Percentiles rank a stretch among this genome's conserved stretches.
Evolutionary conservation across 2,329 filamentous ascomycete genomes (phyloP).

Genomic region (Aspergillus brunneoviolaceus): DNA sequence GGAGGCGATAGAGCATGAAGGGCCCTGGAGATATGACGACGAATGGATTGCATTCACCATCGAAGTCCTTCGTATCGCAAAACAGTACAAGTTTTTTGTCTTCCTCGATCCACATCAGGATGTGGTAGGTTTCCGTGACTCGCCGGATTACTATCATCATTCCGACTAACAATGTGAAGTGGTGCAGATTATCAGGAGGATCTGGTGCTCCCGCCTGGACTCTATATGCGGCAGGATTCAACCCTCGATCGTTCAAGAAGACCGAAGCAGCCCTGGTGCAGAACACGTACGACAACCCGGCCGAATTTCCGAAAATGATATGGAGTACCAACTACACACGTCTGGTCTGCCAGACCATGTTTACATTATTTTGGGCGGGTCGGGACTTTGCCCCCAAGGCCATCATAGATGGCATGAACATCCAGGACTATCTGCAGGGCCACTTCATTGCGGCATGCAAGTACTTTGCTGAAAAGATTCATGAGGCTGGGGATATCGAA

Average conservation of each 20-base stretch:
- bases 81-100: slow-evolving; percentile 88
- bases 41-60: slow-evolving; percentile 92
- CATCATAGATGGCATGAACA: slow-evolving; percentile 90
- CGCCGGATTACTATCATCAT: neutral
- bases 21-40: slow-evolving; percentile 90
- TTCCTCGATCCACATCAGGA: slow-evolving; percentile 99
- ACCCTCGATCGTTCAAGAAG: slow-evolving; percentile 77
- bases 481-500: slow-evolving; percentile 85
- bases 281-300: slow-evolving; percentile 84
- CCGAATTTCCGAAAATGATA: slow-evolving; percentile 94
- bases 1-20: slow-evolving; percentile 95
- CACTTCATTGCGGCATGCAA: slow-evolving; percentile 80
- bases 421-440: slow-evolving; percentile 88
- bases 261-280: slow-evolving; percentile 94
- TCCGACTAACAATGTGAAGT: slow-evolving; percentile 53
- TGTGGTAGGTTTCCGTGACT: slow-evolving; percentile 61
- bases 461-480: slow-evolving; percentile 79
- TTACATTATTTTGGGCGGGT: slow-evolving; percentile 90
- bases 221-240: slow-evolving; percentile 86
- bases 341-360: slow-evolving; percentile 83
- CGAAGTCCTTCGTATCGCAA: slow-evolving; percentile 76
- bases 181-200: slow-evolving; percentile 91
- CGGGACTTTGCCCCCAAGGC: slow-evolving; percentile 93
- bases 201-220: slow-evolving; percentile 98
- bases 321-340: slow-evolving; percentile 98